Base-by-base conservation (phyloP, 1,284 basidiomycete genomes). In the Ganoderma lingzhi region DNA sequence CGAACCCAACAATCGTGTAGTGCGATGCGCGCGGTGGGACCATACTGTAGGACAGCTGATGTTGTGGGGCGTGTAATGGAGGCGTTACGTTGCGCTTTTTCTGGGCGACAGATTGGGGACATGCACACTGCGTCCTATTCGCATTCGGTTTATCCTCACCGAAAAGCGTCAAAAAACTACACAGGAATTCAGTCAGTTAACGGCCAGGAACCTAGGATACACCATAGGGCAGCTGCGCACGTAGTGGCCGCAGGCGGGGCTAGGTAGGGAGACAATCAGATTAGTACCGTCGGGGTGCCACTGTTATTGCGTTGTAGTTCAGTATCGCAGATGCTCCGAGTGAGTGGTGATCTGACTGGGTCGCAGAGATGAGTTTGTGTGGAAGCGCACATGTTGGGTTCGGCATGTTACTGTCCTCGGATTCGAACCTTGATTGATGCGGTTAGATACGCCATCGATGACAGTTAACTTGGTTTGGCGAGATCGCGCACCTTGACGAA, bases 281-380 rank as follows among this genome's bases (percentile, higher is more conserved):
- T 42, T 56, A 56, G 63, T 41, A 64, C 23, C 8, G 39, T 64
- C 39, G n/a, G n/a, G 48, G 53, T 64, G 63, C 19, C 23, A 55
- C 48, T 37, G 9, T 8, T 9, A 6, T 58, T 32, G 17, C 32
- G 55, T 28, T 19, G 30, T 17, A n/a, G 45, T 30, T n/a, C 37
- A 39, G 35, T 32, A 15, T 15, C 30, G 53, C 30, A 56, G 30
- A 56, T 56, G 17, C 48, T 53, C 10, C 48, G 48, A 28, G 48
- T 14, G 48, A 28, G 48, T 28, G 23, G 48, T 9, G 12, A 53
- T 28, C 23, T 53, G 23, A 53, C 19, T 48, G 45, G 45, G 28
- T 30, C 15, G 51, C 12, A 53, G 28, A 53, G 28, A 53, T 53
- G 23, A 30, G 19, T 48, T 48, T 48, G 45, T 48, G 45, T 23